Conservation (phyloP, 1,139 yeast species). For the Suhomyces choctaworum region DNA sequence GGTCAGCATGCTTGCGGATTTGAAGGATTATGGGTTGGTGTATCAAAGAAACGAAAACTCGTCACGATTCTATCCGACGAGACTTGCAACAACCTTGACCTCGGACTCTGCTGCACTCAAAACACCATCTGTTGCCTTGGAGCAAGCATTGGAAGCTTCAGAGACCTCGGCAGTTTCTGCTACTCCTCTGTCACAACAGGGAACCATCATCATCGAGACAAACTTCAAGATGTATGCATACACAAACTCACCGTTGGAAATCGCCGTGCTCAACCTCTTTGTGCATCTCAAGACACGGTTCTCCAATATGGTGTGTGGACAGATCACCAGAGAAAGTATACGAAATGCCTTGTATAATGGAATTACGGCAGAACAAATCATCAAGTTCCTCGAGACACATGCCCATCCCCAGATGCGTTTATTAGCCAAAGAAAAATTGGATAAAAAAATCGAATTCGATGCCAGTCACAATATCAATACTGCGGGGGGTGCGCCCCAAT, state of each 20-base stretch:
- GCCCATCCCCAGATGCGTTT: slow-evolving; percentile 92
- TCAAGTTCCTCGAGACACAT: slow-evolving; percentile 83
- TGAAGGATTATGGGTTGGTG: slow-evolving; percentile 88
- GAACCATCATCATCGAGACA: slow-evolving; percentile 86
- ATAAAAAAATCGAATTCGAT: slow-evolving; percentile 66
- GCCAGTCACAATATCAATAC: slow-evolving; percentile 58
- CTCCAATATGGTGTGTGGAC: slow-evolving; percentile 91
- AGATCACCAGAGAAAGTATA: slow-evolving; percentile 87
- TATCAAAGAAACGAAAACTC: slow-evolving; percentile 68
- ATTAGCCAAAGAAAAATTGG: slow-evolving; percentile 64
- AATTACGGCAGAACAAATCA: slow-evolving; percentile 92
- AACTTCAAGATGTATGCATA: slow-evolving; percentile 92
- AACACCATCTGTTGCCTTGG: slow-evolving; percentile 69
- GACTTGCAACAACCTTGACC: slow-evolving; percentile 86
- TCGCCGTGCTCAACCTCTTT: slow-evolving; percentile 85
- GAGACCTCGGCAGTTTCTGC: slow-evolving; percentile 20
- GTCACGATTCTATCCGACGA: slow-evolving; percentile 80
- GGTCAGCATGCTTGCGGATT: slow-evolving; percentile 80
- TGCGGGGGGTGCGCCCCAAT: slow-evolving; percentile 43
- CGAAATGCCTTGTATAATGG: slow-evolving; percentile 84
- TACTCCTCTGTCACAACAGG: slow-evolving; percentile 33
- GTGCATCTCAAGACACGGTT: slow-evolving; percentile 83
- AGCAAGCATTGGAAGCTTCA: slow-evolving; percentile 53
- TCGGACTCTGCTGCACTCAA: slow-evolving; percentile 74
- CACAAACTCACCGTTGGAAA: slow-evolving; percentile 92